Evolutionary conservation across 768 basidiomycete genomes (phyloP), one percentile per base, ranked within the genome.

Genomic region (Trametes elegans): DNA sequence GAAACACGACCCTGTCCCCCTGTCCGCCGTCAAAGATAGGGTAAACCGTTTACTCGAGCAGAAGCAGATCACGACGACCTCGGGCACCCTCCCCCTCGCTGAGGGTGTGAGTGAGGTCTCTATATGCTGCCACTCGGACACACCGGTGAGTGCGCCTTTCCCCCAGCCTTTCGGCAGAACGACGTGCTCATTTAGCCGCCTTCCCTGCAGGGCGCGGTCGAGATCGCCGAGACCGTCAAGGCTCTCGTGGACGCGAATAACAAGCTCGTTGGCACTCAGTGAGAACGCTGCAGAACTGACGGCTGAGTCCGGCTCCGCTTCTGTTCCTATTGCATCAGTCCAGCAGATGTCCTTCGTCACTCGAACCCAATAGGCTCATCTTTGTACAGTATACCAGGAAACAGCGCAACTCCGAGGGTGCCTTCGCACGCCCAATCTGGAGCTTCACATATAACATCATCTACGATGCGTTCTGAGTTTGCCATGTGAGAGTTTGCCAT

Each of bases 111-210:
- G 60, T 0, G 79, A 82, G 47, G 80, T 85, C 0, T 79, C 84
- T 4, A 84, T 86, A 19, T 86, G 83, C 50, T 81, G 80, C 55
- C 84, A 85, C 63, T 85, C 82, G 0, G 83, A 85, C 52, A 84
- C 81, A 0, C 82, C 84, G 1, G 80, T 84, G 34, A 53, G 40
- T 42, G n/a, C n/a, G n/a, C n/a, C n/a, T n/a, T n/a, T n/a, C n/a
- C n/a, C n/a, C n/a, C n/a, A n/a, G n/a, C n/a, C n/a, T n/a, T n/a
- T n/a, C n/a, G n/a, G n/a, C n/a, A n/a, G n/a, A n/a, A n/a, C n/a
- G n/a, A n/a, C n/a, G n/a, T n/a, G n/a, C n/a, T n/a, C n/a, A n/a
- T n/a, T n/a, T 32, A n/a, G 14, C 26, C 16, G 19, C 3, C 9
- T 26, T 23, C 21, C 47, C 16, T n/a, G 29, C 26, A 83, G 80